A percentile compares a stretch with the other conserved stretches of the same genome.
These are phyloP conservation scores for Neonectria sp. DNA, from an alignment of 2,329 filamentous ascomycete genomes.

Conservation along the genomic window DNA sequence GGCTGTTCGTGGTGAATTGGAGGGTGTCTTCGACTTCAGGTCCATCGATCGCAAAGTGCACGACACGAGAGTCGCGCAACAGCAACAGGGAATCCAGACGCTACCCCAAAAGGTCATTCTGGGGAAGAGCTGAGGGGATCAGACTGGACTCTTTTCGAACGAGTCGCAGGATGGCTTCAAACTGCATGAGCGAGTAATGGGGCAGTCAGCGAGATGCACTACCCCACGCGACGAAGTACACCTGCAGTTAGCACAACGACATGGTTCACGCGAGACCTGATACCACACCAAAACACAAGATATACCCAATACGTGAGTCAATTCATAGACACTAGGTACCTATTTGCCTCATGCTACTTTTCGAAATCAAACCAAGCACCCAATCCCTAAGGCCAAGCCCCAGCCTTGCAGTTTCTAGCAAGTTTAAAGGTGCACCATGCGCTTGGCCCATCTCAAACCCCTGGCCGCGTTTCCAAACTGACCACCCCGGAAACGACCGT, in stretches of 20 bases:
- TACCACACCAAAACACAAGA: slow-evolving; percentile 11
- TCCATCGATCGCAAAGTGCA: slow-evolving; percentile 66
- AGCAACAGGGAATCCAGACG: slow-evolving; percentile 56
- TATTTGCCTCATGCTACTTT: slow-evolving; percentile 11
- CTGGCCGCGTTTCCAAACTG: slow-evolving; percentile 10
- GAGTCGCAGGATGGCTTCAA: background rate
- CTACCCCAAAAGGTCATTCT: slow-evolving; percentile 56
- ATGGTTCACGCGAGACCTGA: background rate
- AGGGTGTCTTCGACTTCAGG: slow-evolving; percentile 68
- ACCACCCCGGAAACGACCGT: slow-evolving; percentile 13
- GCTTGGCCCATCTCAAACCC: slow-evolving; percentile 31
- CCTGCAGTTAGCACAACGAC: background rate
- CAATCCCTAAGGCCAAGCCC: slow-evolving; percentile 6
- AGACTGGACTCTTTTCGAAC: background rate
- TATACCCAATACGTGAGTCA: slow-evolving; percentile 15
- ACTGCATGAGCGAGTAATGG: background rate
- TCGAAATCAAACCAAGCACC: background rate
- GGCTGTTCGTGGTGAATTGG: slow-evolving; percentile 62
- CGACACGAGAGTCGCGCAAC: slow-evolving; percentile 64
- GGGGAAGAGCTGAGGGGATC: slow-evolving; percentile 47
- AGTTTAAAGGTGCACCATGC: slow-evolving; percentile 9
- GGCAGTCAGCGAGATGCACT: background rate
- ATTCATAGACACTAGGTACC: slow-evolving; percentile 8
- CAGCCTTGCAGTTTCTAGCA: background rate
- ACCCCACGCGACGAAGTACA: background rate